phyloP scores from a whole-genome alignment of 352 stramenopile species.

The Globisporangium polare region DNA sequence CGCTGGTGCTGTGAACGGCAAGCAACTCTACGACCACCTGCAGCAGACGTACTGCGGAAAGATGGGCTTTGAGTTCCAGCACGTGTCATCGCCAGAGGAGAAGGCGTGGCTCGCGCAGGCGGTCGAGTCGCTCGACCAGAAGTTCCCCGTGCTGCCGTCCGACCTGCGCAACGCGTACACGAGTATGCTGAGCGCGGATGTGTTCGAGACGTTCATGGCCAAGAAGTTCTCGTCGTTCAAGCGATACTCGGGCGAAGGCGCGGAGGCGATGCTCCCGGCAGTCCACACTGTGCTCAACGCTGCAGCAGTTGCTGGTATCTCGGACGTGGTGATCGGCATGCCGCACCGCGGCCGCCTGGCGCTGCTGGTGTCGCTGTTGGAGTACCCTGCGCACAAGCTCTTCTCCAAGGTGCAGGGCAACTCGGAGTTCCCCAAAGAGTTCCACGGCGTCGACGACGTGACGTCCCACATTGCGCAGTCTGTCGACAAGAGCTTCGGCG shows the following conservation, averaged over 20 bases:
- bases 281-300: constrained; percentile 68
- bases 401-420: constrained; percentile 80
- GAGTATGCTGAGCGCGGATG: constrained; percentile 72
- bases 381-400: constrained; percentile 81
- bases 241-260: constrained; percentile 82
- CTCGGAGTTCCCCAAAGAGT: constrained; percentile 61
- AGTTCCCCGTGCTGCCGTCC: constrained; percentile 53
- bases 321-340: constrained; percentile 86
- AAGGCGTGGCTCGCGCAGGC: constrained; percentile 64
- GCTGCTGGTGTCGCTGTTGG: constrained; percentile 65
- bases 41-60: constrained; percentile 69
- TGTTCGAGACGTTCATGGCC: constrained; percentile 84
- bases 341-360: constrained; percentile 79
- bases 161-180: constrained; percentile 78
- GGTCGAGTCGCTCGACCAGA: constrained; percentile 36
- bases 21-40: constrained; percentile 59
- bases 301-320: constrained; percentile 38
- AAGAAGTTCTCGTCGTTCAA: constrained; percentile 88
- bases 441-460: constrained; percentile 77
- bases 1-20: constrained; percentile 21
- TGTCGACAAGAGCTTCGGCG: constrained; percentile 61
- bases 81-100: constrained; percentile 55
- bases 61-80: constrained; percentile 80
- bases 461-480: constrained; percentile 83
- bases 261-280: constrained; percentile 74